A percentile compares a stretch with the other conserved stretches of the same genome.
Evolutionary conservation across 2,329 filamentous ascomycete species (phyloP).

Genomic region (Lachnellula suecica): DNA sequence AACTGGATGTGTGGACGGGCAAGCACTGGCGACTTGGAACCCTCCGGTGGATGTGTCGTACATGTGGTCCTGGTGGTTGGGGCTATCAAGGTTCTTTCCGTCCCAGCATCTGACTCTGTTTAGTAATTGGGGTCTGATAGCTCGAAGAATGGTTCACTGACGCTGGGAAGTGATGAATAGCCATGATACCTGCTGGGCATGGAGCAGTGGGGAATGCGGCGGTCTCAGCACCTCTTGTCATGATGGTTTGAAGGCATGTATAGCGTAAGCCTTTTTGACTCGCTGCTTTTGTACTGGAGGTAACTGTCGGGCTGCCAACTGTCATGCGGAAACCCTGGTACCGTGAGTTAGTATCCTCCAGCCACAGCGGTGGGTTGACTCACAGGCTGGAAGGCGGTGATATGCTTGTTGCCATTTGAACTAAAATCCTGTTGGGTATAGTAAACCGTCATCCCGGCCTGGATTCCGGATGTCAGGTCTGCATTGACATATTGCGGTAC

Average conservation of each 20-base stretch:
- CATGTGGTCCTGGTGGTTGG: too few relatives aligned
- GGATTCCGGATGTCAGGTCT: slow-evolving; percentile 29
- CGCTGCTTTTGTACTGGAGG: slow-evolving; percentile 44
- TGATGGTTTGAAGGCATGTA: slow-evolving; percentile 49
- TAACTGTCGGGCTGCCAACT: slow-evolving; percentile 53
- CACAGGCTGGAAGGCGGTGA: slow-evolving; percentile 51
- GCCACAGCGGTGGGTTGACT: neutral
- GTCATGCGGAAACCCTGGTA: slow-evolving; percentile 64
- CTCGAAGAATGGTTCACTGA: neutral
- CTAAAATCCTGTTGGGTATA: slow-evolving; percentile 40
- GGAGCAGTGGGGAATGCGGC: slow-evolving; percentile 51
- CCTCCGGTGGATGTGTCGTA: slow-evolving; percentile 41
- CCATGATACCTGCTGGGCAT: slow-evolving; percentile 50
- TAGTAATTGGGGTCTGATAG: neutral
- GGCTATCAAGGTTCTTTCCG: slow-evolving; percentile 49
- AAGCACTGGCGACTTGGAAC: slow-evolving; percentile 44
- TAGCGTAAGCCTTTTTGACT: slow-evolving; percentile 47
- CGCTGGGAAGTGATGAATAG: slow-evolving; percentile 55
- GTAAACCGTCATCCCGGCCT: slow-evolving; percentile 39
- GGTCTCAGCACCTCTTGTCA: slow-evolving; percentile 39
- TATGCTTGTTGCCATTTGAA: slow-evolving; percentile 35
- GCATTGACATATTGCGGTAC: slow-evolving; percentile 28
- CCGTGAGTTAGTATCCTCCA: slow-evolving; percentile 28
- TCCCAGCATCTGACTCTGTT: slow-evolving; percentile 52
- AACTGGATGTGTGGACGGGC: slow-evolving; percentile 49